Conservation (phyloP, 768 basidiomycete species). For the Agrocybe pediades region DNA sequence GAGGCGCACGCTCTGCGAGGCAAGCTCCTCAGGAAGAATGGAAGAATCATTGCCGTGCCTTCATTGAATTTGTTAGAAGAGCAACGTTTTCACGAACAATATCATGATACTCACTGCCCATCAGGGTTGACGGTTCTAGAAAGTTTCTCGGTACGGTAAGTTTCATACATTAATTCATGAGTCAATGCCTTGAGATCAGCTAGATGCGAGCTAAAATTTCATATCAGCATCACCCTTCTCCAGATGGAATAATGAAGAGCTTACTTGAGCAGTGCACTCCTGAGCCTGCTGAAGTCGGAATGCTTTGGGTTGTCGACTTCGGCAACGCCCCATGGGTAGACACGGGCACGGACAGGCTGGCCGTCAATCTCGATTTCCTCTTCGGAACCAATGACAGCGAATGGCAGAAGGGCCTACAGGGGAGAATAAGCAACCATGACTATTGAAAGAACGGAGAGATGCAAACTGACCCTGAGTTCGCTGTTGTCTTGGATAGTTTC, state of each 20-base stretch:
- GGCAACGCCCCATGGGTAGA: slow-evolving; percentile 98
- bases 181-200: slow-evolving; percentile 94
- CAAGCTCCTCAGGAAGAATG: slow-evolving; percentile 94
- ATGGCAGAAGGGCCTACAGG: slow-evolving; percentile 83
- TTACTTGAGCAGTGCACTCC: slow-evolving; percentile 90
- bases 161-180: slow-evolving; percentile 93
- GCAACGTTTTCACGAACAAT: background rate
- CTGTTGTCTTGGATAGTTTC: slow-evolving; percentile 98
- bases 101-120: slow-evolving; percentile 60
- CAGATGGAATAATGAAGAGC: slow-evolving; percentile 17
- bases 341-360: slow-evolving; percentile 86
- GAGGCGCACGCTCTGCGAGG: slow-evolving; percentile 93
- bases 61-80: background rate
- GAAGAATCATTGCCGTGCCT: slow-evolving; percentile 69
- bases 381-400: slow-evolving; percentile 96
- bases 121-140: slow-evolving; percentile 87
- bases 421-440: slow-evolving; percentile 6
- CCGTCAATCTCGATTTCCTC: slow-evolving; percentile 95
- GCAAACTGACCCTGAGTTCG: slow-evolving; percentile 77
- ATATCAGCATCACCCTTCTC: slow-evolving; percentile 3
- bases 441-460: background rate
- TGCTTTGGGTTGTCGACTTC: slow-evolving; percentile 99
- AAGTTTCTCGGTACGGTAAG: slow-evolving; percentile 96
- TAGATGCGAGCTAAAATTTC: slow-evolving; percentile 74
- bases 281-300: slow-evolving; percentile 94